Evolutionary conservation across 2,329 filamentous ascomycete genomes (phyloP).

Genomic region (Cordyceps javanica): DNA sequence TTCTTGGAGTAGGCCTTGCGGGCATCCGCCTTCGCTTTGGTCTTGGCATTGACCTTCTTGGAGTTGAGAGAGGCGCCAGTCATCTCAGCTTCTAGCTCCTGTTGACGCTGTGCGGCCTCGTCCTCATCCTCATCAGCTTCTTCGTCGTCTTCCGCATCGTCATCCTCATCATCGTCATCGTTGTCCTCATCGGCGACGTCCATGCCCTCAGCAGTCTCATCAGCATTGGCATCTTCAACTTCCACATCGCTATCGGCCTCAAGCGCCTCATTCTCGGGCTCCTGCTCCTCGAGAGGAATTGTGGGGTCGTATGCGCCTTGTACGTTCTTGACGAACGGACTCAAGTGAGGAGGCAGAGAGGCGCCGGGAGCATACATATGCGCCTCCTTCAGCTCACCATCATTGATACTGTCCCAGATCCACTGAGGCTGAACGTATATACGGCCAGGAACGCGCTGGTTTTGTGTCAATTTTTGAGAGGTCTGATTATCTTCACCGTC

Average conservation of each 20-base stretch:
- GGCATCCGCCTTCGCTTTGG: slow-evolving; percentile 62
- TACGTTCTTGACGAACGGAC: slow-evolving; percentile 85
- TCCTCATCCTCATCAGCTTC: slow-evolving; percentile 44
- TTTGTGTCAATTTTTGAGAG: slow-evolving; percentile 49
- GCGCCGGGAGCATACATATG: slow-evolving; percentile 88
- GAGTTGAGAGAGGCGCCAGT: slow-evolving; percentile 57
- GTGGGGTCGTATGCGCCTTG: slow-evolving; percentile 91
- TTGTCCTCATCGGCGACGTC: slow-evolving; percentile 41
- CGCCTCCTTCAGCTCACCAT: slow-evolving; percentile 77
- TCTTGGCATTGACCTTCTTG: slow-evolving; percentile 41
- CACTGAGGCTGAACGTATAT: slow-evolving; percentile 96
- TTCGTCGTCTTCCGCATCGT: slow-evolving; percentile 37
- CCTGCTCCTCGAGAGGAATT: slow-evolving; percentile 76
- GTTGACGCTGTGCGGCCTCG: slow-evolving; percentile 69
- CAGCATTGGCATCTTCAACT: slow-evolving; percentile 39
- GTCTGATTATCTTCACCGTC: slow-evolving; percentile 56
- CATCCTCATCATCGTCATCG: slow-evolving; percentile 41
- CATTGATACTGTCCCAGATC: slow-evolving; percentile 97
- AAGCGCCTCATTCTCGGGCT: slow-evolving; percentile 78
- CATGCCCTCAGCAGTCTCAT: slow-evolving; percentile 29
- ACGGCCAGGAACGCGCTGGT: slow-evolving; percentile 79
- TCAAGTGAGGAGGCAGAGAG: slow-evolving; percentile 86
- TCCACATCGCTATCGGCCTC: slow-evolving; percentile 53
- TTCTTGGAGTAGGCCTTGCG: slow-evolving; percentile 65
- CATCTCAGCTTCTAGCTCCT: slow-evolving; percentile 88